These are phyloP conservation scores for Aspergillus spinulosporus DNA, from an alignment of 2,329 filamentous ascomycete genomes.

Conservation along the genomic window DNA sequence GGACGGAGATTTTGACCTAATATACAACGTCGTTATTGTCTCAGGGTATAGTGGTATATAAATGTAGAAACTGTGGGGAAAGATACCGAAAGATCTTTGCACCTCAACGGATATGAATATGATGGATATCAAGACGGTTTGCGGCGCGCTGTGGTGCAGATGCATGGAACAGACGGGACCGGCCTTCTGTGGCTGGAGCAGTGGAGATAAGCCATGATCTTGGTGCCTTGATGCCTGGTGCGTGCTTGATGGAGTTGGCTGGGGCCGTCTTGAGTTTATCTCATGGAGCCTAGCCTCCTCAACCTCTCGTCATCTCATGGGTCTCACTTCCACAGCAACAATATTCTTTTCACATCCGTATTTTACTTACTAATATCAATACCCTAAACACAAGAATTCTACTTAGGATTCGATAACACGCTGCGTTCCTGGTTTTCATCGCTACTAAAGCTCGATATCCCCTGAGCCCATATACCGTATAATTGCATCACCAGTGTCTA, in stretches of 20 bases:
- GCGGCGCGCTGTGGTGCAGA: conserved; percentile 20
- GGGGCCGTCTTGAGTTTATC: neutral
- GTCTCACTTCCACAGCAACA: too few relatives aligned
- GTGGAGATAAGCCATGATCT: conserved; percentile 14
- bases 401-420: neutral
- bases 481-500: conserved; percentile 2
- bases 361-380: too few relatives aligned
- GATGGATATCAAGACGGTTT: conserved; percentile 8
- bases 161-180: conserved; percentile 15
- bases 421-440: neutral
- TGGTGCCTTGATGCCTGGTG: conserved; percentile 9
- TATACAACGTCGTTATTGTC: neutral
- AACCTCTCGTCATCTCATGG: too few relatives aligned
- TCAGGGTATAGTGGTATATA: neutral
- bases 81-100: neutral
- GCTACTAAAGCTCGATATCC: neutral
- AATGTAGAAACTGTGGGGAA: neutral
- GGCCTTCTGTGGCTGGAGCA: conserved; percentile 21
- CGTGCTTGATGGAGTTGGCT: too few relatives aligned
- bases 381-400: too few relatives aligned
- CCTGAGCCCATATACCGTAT: neutral
- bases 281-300: too few relatives aligned
- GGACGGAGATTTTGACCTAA: neutral
- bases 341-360: too few relatives aligned
- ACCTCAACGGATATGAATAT: conserved; percentile 6